A percentile compares a stretch with the other conserved stretches of the same genome.
phyloP scores from a whole-genome alignment of 306 rosid species.

The Sindora glabra region DNA sequence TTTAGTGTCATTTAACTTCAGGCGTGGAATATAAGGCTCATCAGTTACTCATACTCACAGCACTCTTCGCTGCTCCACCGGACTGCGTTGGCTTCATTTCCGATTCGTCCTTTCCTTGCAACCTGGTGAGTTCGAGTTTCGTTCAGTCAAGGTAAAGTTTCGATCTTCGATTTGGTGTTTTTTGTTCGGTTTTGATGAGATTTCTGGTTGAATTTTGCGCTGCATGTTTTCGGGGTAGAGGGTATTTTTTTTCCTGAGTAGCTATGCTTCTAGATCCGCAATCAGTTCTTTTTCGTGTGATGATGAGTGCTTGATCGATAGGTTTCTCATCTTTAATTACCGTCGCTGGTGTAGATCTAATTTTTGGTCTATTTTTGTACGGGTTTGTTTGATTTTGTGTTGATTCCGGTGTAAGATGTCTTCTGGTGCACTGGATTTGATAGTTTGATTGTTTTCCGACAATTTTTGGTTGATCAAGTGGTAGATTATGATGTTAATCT shows the following conservation, averaged over 20 bases:
- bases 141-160: conserved; percentile 18
- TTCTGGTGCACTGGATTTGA: conserved; percentile 7
- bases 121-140: not conserved
- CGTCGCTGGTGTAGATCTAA: conserved; percentile 27
- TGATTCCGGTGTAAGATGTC: not conserved
- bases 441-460: not conserved
- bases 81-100: not conserved
- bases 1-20: conserved; percentile 21
- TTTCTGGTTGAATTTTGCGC: not conserved
- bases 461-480: not conserved
- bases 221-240: not conserved
- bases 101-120: not conserved
- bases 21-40: conserved; percentile 19
- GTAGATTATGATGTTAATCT: not conserved
- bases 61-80: not conserved
- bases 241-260: not conserved
- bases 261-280: conserved; percentile 5
- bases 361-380: not conserved
- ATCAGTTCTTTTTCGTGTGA: not conserved
- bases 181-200: not conserved
- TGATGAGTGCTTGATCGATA: conserved; percentile 5
- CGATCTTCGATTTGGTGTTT: not conserved
- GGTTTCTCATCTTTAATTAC: not conserved
- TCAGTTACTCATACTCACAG: not conserved
- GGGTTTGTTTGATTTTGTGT: not conserved